A percentile compares a stretch with the other conserved stretches of the same genome.
phyloP scores from a whole-genome alignment of 2,329 filamentous ascomycete genomes.

The Cylindrodendrum hubeiense region DNA sequence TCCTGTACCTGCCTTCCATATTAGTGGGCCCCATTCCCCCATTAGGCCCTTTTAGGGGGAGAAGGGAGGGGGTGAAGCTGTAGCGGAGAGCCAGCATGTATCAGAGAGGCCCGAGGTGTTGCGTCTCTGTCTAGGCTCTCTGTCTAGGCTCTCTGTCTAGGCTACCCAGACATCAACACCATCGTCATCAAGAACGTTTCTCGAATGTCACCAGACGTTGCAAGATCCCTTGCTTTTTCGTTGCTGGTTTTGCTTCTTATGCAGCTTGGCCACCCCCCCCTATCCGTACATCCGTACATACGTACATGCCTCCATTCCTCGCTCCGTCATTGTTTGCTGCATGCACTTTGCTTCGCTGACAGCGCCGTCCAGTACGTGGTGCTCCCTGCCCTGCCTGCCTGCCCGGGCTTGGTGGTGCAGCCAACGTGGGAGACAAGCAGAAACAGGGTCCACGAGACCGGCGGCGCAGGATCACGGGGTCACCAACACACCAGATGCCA shows the following conservation, averaged over 20 bases:
- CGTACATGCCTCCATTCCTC: too few species aligned
- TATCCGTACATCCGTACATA: too few species aligned
- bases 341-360: constrained; percentile 4
- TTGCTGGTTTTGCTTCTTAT: neutral
- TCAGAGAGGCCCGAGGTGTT: neutral
- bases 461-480: constrained; percentile 9
- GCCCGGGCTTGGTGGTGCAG: neutral
- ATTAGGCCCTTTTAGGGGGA: neutral
- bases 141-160: neutral
- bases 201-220: neutral
- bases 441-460: constrained; percentile 18
- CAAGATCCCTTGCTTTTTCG: neutral
- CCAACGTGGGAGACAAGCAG: neutral
- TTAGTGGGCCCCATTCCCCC: constrained; percentile 9
- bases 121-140: neutral
- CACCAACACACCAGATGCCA: constrained; percentile 16
- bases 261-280: neutral
- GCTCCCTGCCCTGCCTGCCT: too few species aligned
- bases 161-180: neutral
- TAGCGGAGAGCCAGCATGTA: constrained; percentile 1
- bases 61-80: neutral
- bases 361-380: neutral
- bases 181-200: neutral
- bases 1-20: neutral
- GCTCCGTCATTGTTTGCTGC: neutral